Conservation (phyloP, 2,329 filamentous ascomycete genomes). For the Aspergillus niger region DNA sequence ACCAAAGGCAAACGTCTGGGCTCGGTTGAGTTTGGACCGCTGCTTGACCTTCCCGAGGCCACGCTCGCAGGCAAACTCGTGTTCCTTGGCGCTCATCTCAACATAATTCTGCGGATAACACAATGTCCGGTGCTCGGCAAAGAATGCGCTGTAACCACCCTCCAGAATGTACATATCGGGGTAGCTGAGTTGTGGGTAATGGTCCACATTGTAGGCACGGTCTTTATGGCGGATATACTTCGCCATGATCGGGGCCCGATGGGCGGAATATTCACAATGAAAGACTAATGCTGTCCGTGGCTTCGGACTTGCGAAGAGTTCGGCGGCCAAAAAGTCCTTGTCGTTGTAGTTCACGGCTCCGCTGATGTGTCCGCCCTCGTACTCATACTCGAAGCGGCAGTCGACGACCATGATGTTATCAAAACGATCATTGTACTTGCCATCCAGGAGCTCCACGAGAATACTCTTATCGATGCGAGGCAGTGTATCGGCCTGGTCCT, state of each 20-base stretch:
- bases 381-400: slow-evolving; percentile 98
- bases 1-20: slow-evolving; percentile 94
- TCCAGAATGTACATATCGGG: slow-evolving; percentile 97
- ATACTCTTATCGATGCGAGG: slow-evolving; percentile 83
- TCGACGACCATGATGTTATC: slow-evolving; percentile 86
- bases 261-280: slow-evolving; percentile 97
- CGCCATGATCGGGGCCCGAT: slow-evolving; percentile 94
- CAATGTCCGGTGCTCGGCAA: slow-evolving; percentile 71
- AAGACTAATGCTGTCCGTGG: slow-evolving; percentile 82
- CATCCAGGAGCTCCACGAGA: slow-evolving; percentile 83
- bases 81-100: slow-evolving; percentile 90
- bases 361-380: slow-evolving; percentile 91
- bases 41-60: slow-evolving; percentile 93
- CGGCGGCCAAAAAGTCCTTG: slow-evolving; percentile 79
- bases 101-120: slow-evolving; percentile 96
- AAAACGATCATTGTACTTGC: slow-evolving; percentile 74
- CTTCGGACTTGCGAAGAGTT: slow-evolving; percentile 72
- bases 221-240: slow-evolving; percentile 89
- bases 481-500: slow-evolving; percentile 80
- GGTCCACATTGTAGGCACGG: slow-evolving; percentile 78
- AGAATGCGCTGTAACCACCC: slow-evolving; percentile 95
- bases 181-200: slow-evolving; percentile 87
- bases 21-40: slow-evolving; percentile 78
- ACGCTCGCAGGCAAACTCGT: slow-evolving; percentile 89
- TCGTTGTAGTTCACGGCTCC: slow-evolving; percentile 96